Conservation (phyloP, 352 stramenopile genomes). For the Blastocystis sp. region DNA sequence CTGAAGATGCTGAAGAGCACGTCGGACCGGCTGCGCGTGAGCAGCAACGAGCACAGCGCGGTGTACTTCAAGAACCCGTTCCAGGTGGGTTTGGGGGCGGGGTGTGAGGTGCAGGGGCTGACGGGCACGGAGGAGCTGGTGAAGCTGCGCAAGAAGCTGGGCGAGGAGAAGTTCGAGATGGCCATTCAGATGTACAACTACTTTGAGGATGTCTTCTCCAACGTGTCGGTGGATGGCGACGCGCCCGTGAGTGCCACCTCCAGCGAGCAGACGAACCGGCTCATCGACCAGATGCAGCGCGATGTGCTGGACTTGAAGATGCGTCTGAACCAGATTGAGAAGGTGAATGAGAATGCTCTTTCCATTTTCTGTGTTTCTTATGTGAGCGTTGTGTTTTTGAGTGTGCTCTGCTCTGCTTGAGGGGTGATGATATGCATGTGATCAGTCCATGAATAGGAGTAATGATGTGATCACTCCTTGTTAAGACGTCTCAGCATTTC, state of each 20-base stretch:
- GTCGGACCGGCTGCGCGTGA: conserved; percentile 38
- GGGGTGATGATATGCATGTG: too few species aligned
- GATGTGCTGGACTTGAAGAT: conserved; percentile 50
- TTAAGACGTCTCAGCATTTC: too few species aligned
- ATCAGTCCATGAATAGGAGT: too few species aligned
- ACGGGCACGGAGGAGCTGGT: conserved; percentile 53
- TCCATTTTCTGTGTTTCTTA: too few species aligned
- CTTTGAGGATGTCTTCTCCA: conserved; percentile 51
- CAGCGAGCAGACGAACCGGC: conserved; percentile 44
- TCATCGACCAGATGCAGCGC: conserved; percentile 46
- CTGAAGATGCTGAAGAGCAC: conserved; percentile 56
- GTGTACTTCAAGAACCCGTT: conserved; percentile 69
- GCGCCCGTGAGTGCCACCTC: background rate
- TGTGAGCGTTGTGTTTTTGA: too few species aligned
- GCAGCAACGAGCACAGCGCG: conserved; percentile 18
- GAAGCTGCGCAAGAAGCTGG: conserved; percentile 64
- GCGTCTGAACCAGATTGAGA: conserved; percentile 24
- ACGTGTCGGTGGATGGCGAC: background rate
- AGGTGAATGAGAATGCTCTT: conserved; percentile 14
- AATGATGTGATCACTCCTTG: too few species aligned
- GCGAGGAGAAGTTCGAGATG: conserved; percentile 69
- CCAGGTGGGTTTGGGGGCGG: background rate
- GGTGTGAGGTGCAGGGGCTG: conserved; percentile 26
- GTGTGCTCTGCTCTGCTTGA: too few species aligned
- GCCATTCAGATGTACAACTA: conserved; percentile 69